phyloP scores from a whole-genome alignment of 116 monocot species.

The Posidonia oceanica region DNA sequence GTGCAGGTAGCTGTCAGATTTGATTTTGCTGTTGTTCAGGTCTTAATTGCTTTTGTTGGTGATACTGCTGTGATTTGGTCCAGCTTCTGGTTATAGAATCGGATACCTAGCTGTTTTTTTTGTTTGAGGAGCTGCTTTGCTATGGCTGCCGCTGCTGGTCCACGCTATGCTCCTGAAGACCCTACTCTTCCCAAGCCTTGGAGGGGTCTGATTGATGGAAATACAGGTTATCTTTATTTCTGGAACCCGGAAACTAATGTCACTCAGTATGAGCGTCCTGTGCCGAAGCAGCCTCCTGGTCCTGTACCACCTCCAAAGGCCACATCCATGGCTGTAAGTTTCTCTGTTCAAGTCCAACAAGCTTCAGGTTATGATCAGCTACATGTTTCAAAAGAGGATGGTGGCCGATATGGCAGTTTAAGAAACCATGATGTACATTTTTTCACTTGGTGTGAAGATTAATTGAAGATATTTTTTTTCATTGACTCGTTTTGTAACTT shows the following conservation, averaged over 20 bases:
- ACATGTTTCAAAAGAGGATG: constrained; percentile 12
- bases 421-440: constrained; percentile 34
- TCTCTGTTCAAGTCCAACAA: constrained; percentile 19
- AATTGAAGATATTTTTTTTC: too few relatives aligned
- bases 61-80: too few relatives aligned
- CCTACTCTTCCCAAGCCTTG: constrained; percentile 73
- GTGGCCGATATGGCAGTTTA: constrained; percentile 15
- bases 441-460: too few relatives aligned
- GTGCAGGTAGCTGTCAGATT: too few relatives aligned
- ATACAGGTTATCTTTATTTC: constrained; percentile 68
- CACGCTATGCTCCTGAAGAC: constrained; percentile 69
- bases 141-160: constrained; percentile 27
- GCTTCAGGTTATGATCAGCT: constrained; percentile 7
- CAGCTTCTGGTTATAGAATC: too few relatives aligned
- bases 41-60: too few relatives aligned
- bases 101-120: too few relatives aligned
- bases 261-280: constrained; percentile 70
- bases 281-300: constrained; percentile 6
- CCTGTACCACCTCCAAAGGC: constrained; percentile 16
- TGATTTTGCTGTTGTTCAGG: too few relatives aligned
- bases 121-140: not conserved
- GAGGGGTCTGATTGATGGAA: constrained; percentile 70
- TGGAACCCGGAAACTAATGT: constrained; percentile 74
- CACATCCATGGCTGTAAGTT: constrained; percentile 12
- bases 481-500: too few relatives aligned